Evolutionary conservation across 805 yeast species (phyloP), one percentile per base, ranked within the genome.

Genomic region (Nakazawaea wyomingensis): DNA sequence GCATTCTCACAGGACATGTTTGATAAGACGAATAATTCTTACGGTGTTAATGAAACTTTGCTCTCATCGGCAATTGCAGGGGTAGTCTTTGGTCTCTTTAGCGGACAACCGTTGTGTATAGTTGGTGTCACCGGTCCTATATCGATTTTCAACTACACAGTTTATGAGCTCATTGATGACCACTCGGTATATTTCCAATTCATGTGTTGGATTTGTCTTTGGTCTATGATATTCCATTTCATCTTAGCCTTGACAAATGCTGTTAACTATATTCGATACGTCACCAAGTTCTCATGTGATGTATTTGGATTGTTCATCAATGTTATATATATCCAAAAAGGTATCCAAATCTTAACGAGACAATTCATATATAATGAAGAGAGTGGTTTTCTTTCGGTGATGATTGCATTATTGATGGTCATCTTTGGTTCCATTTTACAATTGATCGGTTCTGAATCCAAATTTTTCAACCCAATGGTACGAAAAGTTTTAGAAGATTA

Each of bases 111-210:
- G 0, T 62, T 93, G 21, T 86, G 96, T 54, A 85, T 91, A 20
- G 98, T 93, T 7, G 99, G 99, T 3, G 97, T 91, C 4, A 93
- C 98, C 0, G 99, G 98, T 0, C 99, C 99, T 0, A 82, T 93
- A 13, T 67, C 95, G 2, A 90, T 91, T 47, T 91, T 93, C 71
- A 86, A 86, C 55, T 89, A 88, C 54, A 93, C 98, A 0, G 90
- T 93, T 1, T 86, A 82, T 56, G 83, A 82, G 47, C 71, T 86
- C 39, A 72, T 86, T 29, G 63, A 57, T 18, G 81, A 85, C 0
- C 57, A 72, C 46, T 72, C 71, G 7, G 65, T 73, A 1, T 89
- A 76, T 58, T 89, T 91, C 63, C 88, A 90, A 14, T 91, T 91
- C 60, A 90, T 93, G 96, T 82, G 91, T 57, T 93, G 98, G 98